These are phyloP conservation scores for Penicillium antarcticum DNA, from an alignment of 495 filamentous ascomycete species.

Conservation along the genomic window DNA sequence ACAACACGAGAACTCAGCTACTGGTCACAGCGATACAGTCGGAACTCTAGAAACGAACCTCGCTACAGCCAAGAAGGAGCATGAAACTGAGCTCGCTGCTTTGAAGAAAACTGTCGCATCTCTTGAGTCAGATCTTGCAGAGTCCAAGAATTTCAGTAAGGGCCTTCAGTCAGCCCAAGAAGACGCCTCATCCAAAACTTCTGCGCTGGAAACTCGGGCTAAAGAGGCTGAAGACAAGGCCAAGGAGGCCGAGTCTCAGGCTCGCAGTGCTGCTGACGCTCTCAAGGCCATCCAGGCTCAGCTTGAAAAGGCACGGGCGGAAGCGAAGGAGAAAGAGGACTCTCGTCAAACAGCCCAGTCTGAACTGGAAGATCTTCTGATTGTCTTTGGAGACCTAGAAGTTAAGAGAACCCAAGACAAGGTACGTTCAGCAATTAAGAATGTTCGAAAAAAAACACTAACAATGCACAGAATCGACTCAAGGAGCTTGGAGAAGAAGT, in stretches of 20 bases:
- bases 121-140: constrained; percentile 57
- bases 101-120: constrained; percentile 52
- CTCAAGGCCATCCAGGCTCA: constrained; percentile 20
- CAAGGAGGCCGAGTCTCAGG: constrained; percentile 48
- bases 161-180: constrained; percentile 58
- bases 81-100: constrained; percentile 60
- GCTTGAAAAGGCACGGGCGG: constrained; percentile 25
- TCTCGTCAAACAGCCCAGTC: constrained; percentile 60
- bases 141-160: constrained; percentile 47
- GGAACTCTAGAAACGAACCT: constrained; percentile 54
- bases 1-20: constrained; percentile 57
- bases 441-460: constrained; percentile 11
- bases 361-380: constrained; percentile 80
- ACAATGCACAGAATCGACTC: constrained; percentile 59
- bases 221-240: constrained; percentile 39
- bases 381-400: constrained; percentile 87
- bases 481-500: constrained; percentile 69
- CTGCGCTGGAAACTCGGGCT: constrained; percentile 44
- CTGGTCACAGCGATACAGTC: constrained; percentile 53
- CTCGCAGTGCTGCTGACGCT: constrained; percentile 16
- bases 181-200: constrained; percentile 48
- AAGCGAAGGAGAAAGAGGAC: constrained; percentile 55
- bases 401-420: constrained; percentile 79
- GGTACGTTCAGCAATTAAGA: constrained; percentile 44
- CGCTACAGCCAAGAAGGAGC: constrained; percentile 47